Evolutionary conservation across 106 monocot species (phyloP), one percentile per base, ranked within the genome.

Genomic region (Dactylorhiza incarnata): DNA sequence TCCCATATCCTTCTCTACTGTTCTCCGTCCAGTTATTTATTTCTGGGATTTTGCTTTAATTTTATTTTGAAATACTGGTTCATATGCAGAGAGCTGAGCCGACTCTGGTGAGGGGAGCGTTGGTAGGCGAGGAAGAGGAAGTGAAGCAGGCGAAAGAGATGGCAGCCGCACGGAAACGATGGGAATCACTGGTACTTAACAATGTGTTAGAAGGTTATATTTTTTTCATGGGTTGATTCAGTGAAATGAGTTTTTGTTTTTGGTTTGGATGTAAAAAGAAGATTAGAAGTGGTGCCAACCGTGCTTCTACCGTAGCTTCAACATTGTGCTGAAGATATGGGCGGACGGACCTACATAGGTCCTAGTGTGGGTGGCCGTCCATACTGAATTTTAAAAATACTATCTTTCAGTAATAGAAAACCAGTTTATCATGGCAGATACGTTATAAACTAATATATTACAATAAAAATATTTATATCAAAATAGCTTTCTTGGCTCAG

Each of bases 121-220:
- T 63, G 51, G 82, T 74, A 19, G 82, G 77, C 20, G 91, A 91
- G 68, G 90, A 91, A 9, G 82, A 86, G 70, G 88, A 88, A 80
- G 72, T 72, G 46, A 91, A 86, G 79, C 91, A 88, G 72, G 86
- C 83, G 10, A 88, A 91, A 76, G 88, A 91, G 80, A 88, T 88
- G 91, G 85, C 85, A 4, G 91, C 91, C 8, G 91, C 91, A 48
- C 47, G 85, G 70, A 88, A 56, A 74, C 84, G 91, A 84, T 91
- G 91, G 91, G 91, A 91, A 73, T 6, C 84, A 73, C 75, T 91
- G 86, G 91, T 91, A 86, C 45, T 59, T 45, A 66, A 9, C 29
- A 9, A 13, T 8, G 20, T 22, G n/a, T 56, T 20, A 9, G 8
- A 59, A 59, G 7, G 6, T 59, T 59, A 22, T 6, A 7, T 59